A percentile compares a stretch with the other conserved stretches of the same genome.
Evolutionary conservation across 1,284 basidiomycete genomes (phyloP).

Genomic region (Microbotryum violaceum): DNA sequence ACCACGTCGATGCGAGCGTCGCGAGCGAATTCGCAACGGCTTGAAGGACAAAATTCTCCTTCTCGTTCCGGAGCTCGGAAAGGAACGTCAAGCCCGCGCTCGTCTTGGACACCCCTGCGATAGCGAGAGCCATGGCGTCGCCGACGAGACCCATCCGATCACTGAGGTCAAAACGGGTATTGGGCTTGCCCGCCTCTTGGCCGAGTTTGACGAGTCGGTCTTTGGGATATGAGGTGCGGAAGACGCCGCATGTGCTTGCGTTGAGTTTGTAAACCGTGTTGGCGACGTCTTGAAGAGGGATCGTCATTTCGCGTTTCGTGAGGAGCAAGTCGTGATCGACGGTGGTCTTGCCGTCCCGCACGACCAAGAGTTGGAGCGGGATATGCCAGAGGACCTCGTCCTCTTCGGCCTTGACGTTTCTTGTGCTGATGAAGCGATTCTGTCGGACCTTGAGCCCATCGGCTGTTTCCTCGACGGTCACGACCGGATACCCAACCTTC

Average conservation of each 20-base stretch:
- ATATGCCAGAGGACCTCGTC: constrained; percentile 86
- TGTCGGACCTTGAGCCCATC: constrained; percentile 58
- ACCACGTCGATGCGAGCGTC: constrained; percentile 64
- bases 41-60: constrained; percentile 61
- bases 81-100: constrained; percentile 38
- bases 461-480: constrained; percentile 71
- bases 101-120: constrained; percentile 42
- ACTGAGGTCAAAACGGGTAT: constrained; percentile 59
- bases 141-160: constrained; percentile 41
- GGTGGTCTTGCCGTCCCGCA: constrained; percentile 51
- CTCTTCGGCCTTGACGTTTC: constrained; percentile 63
- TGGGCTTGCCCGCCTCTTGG: constrained; percentile 59
- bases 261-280: constrained; percentile 74
- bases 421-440: constrained; percentile 86
- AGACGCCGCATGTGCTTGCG: constrained; percentile 80
- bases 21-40: constrained; percentile 54
- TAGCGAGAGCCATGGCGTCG: constrained; percentile 42
- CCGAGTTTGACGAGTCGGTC: constrained; percentile 74
- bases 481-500: constrained; percentile 50
- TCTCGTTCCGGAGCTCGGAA: constrained; percentile 42
- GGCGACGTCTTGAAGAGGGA: constrained; percentile 48
- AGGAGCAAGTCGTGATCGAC: constrained; percentile 49
- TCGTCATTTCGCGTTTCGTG: constrained; percentile 60
- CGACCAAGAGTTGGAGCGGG: constrained; percentile 68
- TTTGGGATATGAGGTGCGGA: constrained; percentile 79